Percentiles rank a stretch among this genome's conserved stretches.
phyloP scores from a whole-genome alignment of 352 stramenopile genomes.

The Pythium folliculosum region DNA sequence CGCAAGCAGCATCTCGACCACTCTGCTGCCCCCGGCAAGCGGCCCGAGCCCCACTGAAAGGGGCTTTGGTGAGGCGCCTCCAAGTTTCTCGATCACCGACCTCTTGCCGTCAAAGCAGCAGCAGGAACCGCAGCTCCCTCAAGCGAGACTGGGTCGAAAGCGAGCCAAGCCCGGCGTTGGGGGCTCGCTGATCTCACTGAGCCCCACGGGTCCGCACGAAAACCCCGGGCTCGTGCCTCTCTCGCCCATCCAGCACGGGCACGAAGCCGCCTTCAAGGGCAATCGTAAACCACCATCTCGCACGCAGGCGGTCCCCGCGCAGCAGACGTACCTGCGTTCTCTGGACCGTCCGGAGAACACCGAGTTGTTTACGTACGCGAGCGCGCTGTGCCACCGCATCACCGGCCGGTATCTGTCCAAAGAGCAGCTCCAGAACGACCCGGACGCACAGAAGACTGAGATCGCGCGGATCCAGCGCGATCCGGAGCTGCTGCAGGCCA shows the following conservation, averaged over 20 bases:
- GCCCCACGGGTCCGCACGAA: background rate
- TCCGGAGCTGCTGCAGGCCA: slow-evolving; percentile 59
- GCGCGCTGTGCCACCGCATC: slow-evolving; percentile 61
- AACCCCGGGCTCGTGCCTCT: slow-evolving; percentile 9
- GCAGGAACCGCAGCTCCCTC: background rate
- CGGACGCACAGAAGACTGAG: slow-evolving; percentile 51
- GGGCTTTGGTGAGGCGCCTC: background rate
- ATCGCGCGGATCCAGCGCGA: slow-evolving; percentile 58
- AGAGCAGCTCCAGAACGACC: slow-evolving; percentile 43
- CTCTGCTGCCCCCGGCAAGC: background rate
- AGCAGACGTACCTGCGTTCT: slow-evolving; percentile 34
- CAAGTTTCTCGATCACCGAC: slow-evolving; percentile 23
- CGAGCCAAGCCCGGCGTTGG: slow-evolving; percentile 21
- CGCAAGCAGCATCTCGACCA: slow-evolving; percentile 4
- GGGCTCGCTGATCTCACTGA: background rate
- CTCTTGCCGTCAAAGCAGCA: slow-evolving; percentile 1
- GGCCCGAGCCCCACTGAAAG: background rate
- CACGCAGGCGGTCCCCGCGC: background rate
- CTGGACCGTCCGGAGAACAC: slow-evolving; percentile 58
- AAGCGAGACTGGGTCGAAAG: slow-evolving; percentile 15
- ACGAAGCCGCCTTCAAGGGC: background rate
- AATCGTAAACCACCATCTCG: background rate
- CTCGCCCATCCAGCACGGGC: slow-evolving; percentile 15
- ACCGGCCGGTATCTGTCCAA: slow-evolving; percentile 63
- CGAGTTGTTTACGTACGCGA: slow-evolving; percentile 70